Evolutionary conservation across 2,329 filamentous ascomycete species (phyloP), one percentile per base, ranked within the genome.

Genomic region (Paraconiothyrium brasiliense): DNA sequence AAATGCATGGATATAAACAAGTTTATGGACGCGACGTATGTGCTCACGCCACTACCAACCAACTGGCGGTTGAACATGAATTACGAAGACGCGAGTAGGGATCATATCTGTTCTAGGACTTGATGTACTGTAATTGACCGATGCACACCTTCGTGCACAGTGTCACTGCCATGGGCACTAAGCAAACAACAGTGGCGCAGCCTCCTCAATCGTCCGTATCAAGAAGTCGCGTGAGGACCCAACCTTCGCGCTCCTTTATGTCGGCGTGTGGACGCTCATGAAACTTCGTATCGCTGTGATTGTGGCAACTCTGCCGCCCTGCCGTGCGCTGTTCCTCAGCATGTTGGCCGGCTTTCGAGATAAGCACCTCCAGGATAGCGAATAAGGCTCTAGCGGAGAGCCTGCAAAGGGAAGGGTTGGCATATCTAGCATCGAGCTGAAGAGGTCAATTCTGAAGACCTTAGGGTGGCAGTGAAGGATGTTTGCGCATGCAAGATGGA

Each of bases 211-310:
- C 20, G 51, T 56, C 13, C 51, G 51, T 11, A 55, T 60, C 41
- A 55, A 51, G 24, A 30, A 50, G 9, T 46, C 51, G 11, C 11
- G 34, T 32, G 43, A 24, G 1, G 51, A 55, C 43, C 51, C 58
- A 27, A 60, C 58, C 16, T 60, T 32, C 27, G 44, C 32, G 34
- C 32, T 55, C 44, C 43, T 60, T n/a, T 34, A 49, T n/a, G 37
- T 50, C n/a, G 34, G 58, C 22, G 34, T 60, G 14, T 60, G 58
- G 51, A 60, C 58, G 7, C 32, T 55, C 34, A 46, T 60, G 43
- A 51, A 60, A 27, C 51, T 60, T 3, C 44, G 56, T 27, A 44
- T 60, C 22, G 58, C 50, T 9, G 56, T 56, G 3, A 56, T 56
- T 22, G 51, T 56, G 16, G 58, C 43, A 16, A 56, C 58, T 32